These are phyloP conservation scores for Xerocomellus chrysenteron DNA, from an alignment of 768 basidiomycete species.

Conservation along the genomic window DNA sequence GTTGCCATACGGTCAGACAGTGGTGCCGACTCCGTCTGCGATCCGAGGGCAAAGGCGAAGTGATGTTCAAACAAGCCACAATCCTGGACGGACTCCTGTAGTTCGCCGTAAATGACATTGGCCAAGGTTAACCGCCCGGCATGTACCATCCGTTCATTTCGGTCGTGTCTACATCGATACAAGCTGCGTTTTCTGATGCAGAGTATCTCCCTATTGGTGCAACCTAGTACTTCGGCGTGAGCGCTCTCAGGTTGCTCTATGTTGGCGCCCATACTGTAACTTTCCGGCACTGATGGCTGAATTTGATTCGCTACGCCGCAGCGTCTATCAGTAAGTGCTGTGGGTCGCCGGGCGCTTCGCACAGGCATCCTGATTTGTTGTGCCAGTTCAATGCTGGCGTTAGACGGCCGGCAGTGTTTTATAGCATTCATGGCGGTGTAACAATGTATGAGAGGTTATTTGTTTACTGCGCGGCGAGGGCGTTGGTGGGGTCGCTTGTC, in stretches of 20 bases:
- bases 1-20: slow-evolving; percentile 5
- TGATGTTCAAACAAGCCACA: slow-evolving; percentile 34
- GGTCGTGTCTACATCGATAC: neutral
- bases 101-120: slow-evolving; percentile 24
- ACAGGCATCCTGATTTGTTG: neutral
- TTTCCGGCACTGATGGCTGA: neutral
- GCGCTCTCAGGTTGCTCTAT: neutral
- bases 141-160: neutral
- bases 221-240: neutral
- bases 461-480: neutral
- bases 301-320: neutral
- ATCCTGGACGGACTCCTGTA: slow-evolving; percentile 34
- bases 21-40: slow-evolving; percentile 2
- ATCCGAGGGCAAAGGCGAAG: slow-evolving; percentile 26
- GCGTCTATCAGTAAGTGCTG: neutral
- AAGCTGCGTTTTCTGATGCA: slow-evolving; percentile 3
- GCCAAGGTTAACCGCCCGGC: neutral
- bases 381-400: neutral
- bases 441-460: neutral
- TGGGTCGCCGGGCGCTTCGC: neutral
- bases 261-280: neutral
- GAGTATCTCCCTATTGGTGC: neutral
- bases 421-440: neutral
- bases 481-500: neutral
- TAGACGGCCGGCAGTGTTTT: neutral